A percentile compares a stretch with the other conserved stretches of the same genome.
Conservation (phyloP, 495 filamentous ascomycete genomes). For the Xylaria grammica region DNA sequence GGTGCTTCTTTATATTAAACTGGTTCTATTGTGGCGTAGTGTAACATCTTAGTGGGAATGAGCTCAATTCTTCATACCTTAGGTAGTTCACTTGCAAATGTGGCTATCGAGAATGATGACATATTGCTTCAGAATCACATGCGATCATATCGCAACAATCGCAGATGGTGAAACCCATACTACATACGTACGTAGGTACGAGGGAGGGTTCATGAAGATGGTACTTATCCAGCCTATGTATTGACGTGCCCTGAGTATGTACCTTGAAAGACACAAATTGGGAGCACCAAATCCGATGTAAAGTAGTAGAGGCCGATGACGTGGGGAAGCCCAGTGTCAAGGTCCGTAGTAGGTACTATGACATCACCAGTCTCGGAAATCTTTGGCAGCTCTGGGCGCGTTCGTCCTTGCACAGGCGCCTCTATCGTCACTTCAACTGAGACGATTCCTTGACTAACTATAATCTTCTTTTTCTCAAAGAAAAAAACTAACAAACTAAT, state of each 20-base stretch:
- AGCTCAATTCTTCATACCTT: no score
- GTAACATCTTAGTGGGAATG: no score
- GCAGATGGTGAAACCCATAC: background rate
- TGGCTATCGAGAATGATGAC: background rate
- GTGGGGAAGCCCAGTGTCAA: conserved; percentile 5
- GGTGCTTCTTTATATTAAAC: no score
- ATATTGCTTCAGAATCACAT: conserved; percentile 7
- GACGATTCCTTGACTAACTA: conserved; percentile 14
- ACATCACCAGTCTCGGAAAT: conserved; percentile 10
- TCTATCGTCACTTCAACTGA: conserved; percentile 14
- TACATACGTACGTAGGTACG: no score
- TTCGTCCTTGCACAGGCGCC: conserved; percentile 19
- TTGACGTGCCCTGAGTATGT: background rate
- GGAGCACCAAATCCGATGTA: no score
- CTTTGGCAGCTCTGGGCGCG: conserved; percentile 6
- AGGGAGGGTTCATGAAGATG: no score
- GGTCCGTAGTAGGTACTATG: conserved; percentile 1
- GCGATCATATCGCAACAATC: background rate
- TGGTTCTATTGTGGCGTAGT: no score
- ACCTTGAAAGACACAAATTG: background rate
- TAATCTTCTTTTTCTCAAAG: conserved; percentile 3
- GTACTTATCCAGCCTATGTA: background rate
- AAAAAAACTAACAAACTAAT: no score
- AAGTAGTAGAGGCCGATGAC: background rate
- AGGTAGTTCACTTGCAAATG: no score